Evolutionary conservation across 768 basidiomycete species (phyloP).

Genomic region (Suillus spraguei): DNA sequence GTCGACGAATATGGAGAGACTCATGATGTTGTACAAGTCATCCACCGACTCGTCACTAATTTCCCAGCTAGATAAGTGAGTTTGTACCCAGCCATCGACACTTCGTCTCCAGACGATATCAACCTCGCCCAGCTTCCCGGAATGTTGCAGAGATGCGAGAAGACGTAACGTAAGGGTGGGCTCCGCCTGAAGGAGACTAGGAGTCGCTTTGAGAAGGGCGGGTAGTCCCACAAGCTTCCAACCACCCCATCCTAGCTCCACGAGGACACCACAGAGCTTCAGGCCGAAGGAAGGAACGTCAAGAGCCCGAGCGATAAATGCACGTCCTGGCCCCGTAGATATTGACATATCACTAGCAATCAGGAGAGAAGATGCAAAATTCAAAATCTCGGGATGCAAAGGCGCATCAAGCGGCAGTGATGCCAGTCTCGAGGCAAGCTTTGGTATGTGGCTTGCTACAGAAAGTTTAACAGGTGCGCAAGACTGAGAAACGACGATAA

Average conservation of each 20-base stretch:
- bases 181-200: slow-evolving; percentile 47
- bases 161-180: slow-evolving; percentile 47
- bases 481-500: slow-evolving; percentile 13
- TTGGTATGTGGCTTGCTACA: slow-evolving; percentile 39
- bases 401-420: slow-evolving; percentile 28
- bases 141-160: slow-evolving; percentile 48
- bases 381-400: slow-evolving; percentile 35
- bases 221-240: slow-evolving; percentile 75
- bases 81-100: slow-evolving; percentile 52
- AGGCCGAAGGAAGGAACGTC: slow-evolving; percentile 45
- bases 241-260: slow-evolving; percentile 72
- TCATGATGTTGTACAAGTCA: slow-evolving; percentile 57
- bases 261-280: slow-evolving; percentile 59
- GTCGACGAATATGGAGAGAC: slow-evolving; percentile 55
- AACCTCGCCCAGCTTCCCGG: slow-evolving; percentile 55
- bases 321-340: slow-evolving; percentile 44
- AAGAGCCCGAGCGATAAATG: slow-evolving; percentile 39
- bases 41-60: slow-evolving; percentile 43
- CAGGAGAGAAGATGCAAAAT: slow-evolving; percentile 38
- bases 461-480: slow-evolving; percentile 7
- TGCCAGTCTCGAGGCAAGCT: slow-evolving; percentile 35
- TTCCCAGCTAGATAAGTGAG: slow-evolving; percentile 44
- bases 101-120: slow-evolving; percentile 60
- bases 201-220: slow-evolving; percentile 52
- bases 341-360: slow-evolving; percentile 45